Percentiles rank a stretch among this genome's conserved stretches.
phyloP scores from a whole-genome alignment of 495 filamentous ascomycete species.

The Lasiosphaeria hispida region DNA sequence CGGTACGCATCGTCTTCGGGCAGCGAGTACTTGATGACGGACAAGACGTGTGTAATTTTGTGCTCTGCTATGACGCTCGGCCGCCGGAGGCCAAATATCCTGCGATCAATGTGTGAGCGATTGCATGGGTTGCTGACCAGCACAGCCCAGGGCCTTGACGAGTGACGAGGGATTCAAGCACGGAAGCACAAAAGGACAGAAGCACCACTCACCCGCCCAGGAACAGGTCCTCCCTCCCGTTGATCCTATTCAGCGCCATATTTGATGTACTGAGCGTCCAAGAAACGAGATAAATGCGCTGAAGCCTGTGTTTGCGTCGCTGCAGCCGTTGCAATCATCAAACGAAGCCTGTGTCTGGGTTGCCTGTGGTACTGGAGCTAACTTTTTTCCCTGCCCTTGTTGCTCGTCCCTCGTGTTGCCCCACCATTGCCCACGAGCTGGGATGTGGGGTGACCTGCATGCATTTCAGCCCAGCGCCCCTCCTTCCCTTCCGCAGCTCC shows the following conservation, averaged over 20 bases:
- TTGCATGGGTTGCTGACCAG: constrained; percentile 5
- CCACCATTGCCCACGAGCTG: background rate
- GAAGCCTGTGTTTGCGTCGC: no score
- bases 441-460: background rate
- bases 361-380: background rate
- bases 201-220: constrained; percentile 70
- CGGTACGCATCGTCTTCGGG: constrained; percentile 38
- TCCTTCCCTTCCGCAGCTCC: no score
- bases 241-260: constrained; percentile 49
- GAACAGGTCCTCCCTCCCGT: constrained; percentile 72
- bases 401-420: background rate
- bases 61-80: constrained; percentile 62
- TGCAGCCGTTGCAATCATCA: no score
- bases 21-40: constrained; percentile 56
- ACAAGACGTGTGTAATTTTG: constrained; percentile 89
- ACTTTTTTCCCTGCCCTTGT: background rate
- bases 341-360: no score
- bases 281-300: background rate
- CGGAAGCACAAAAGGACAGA: background rate
- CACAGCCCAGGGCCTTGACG: no score
- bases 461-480: background rate
- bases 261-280: background rate
- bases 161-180: no score
- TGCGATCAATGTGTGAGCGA: constrained; percentile 41
- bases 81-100: constrained; percentile 72